Evolutionary conservation across 192 early-diverging fungal genomes (phyloP), one percentile per base, ranked within the genome.

Genomic region (Coemansia sp.): DNA sequence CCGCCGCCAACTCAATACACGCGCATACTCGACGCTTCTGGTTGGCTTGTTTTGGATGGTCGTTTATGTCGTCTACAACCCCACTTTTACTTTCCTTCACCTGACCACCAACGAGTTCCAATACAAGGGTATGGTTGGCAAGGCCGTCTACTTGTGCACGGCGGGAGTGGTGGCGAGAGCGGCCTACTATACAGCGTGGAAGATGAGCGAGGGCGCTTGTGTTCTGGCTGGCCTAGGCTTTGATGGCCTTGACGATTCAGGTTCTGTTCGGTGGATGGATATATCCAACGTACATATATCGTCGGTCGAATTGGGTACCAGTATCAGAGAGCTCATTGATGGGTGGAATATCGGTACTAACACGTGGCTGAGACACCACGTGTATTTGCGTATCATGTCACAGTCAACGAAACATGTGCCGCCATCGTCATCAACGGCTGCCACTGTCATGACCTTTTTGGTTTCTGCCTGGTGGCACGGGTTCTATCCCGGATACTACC

Each of bases 381-480:
- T 97, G 29, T 97, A 98, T 65, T 61, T 90, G 53, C 78, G 94
- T 10, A 75, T 95, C 43, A 74, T 77, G 0, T 13, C 58, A 10
- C 34, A 30, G 35, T 39, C 58, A 38, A 3, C 32, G 3, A 59
- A 59, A 24, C 58, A 59, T 39, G 58, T 39, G 58, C 35, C 16
- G 35, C 35, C 72, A n/a, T 38, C 55, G 1, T 64, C 40, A 13
- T 29, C 47, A 1, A 88, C 84, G 12, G 62, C 32, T 15, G 88
- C 92, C n/a, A 89, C 89, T 0, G 61, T 95, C 30, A 67, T 85
- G 27, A 96, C 95, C 6, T 97, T 93, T 70, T 73, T 86, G 11
- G 88, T 90, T 4, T 93, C 91, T 34, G 93, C 97, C 13, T 86
- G 96, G 62, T 99, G 97, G 97, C 97, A 99, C 67, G 97, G 97